Evolutionary conservation across 306 rosid genomes (phyloP).

Genomic region (Clitoria ternatea): DNA sequence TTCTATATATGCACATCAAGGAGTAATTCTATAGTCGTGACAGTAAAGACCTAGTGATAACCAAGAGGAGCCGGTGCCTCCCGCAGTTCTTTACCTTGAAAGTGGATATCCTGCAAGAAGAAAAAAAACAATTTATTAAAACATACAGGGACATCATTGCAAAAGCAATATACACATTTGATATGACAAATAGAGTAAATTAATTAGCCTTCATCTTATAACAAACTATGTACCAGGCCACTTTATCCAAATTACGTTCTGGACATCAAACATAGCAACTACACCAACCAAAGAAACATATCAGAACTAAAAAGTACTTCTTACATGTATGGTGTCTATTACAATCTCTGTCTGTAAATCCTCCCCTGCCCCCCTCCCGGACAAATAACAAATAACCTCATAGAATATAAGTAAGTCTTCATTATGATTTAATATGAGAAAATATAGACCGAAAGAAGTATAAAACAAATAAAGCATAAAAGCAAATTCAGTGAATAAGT

Average conservation of each 20-base stretch:
- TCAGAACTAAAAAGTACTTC: slow-evolving; percentile 8
- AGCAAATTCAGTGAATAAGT: background rate
- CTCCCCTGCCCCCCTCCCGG: no score
- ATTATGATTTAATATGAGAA: background rate
- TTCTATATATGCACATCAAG: background rate
- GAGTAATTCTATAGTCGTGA: background rate
- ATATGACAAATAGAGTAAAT: background rate
- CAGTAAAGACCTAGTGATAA: slow-evolving; percentile 40
- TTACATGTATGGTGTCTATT: background rate
- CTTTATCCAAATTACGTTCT: background rate
- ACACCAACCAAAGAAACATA: background rate
- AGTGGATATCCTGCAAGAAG: slow-evolving; percentile 65
- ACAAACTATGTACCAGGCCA: background rate
- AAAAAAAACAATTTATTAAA: slow-evolving; percentile 9
- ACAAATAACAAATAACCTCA: background rate
- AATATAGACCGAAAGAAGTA: background rate
- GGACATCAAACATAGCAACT: background rate
- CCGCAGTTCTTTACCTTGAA: slow-evolving; percentile 59
- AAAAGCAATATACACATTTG: slow-evolving; percentile 1
- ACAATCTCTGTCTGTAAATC: no score
- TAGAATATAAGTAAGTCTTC: background rate
- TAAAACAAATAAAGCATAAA: background rate
- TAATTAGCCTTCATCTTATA: background rate
- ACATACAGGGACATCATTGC: background rate
- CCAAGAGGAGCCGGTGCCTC: slow-evolving; percentile 76